These are phyloP conservation scores for Aureobasidium sp. DNA, from an alignment of 2,329 filamentous ascomycete genomes.

Conservation along the genomic window DNA sequence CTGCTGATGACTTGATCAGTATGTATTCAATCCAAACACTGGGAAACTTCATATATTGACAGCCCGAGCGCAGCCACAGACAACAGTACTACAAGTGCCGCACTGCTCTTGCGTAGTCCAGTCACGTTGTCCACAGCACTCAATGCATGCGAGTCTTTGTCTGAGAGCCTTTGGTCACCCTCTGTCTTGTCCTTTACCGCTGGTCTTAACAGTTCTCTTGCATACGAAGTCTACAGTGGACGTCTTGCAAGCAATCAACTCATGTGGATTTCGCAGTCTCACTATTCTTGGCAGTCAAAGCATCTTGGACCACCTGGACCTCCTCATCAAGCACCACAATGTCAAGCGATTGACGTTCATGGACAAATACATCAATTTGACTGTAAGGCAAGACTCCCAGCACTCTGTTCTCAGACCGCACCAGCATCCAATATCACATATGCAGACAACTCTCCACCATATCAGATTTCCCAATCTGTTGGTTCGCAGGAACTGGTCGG, in stretches of 20 bases:
- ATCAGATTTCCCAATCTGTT: slow-evolving; percentile 20
- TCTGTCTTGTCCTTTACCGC: slow-evolving; percentile 13
- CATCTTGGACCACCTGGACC: not conserved
- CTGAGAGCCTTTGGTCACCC: slow-evolving; percentile 19
- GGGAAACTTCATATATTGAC: not conserved
- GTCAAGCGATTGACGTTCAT: slow-evolving; percentile 7
- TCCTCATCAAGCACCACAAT: slow-evolving; percentile 1
- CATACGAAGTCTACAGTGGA: slow-evolving; percentile 20
- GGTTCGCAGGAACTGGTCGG: slow-evolving; percentile 20
- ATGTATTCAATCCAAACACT: not conserved
- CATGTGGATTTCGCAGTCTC: slow-evolving; percentile 17
- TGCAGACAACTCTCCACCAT: slow-evolving; percentile 19
- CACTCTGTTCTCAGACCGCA: slow-evolving; percentile 23
- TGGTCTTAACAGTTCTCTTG: slow-evolving; percentile 19
- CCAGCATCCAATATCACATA: slow-evolving; percentile 19
- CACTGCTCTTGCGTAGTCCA: slow-evolving; percentile 4
- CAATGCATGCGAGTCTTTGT: slow-evolving; percentile 13
- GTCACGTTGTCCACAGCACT: not conserved
- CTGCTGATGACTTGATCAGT: not conserved
- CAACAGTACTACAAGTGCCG: slow-evolving; percentile 14
- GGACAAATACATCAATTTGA: not conserved
- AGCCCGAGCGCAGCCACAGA: not conserved
- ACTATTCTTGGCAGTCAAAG: not conserved
- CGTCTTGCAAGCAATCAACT: slow-evolving; percentile 17
- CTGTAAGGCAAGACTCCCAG: slow-evolving; percentile 18